phyloP scores from a whole-genome alignment of 495 filamentous ascomycete species.

The Hapsidospora chrysogenum region DNA sequence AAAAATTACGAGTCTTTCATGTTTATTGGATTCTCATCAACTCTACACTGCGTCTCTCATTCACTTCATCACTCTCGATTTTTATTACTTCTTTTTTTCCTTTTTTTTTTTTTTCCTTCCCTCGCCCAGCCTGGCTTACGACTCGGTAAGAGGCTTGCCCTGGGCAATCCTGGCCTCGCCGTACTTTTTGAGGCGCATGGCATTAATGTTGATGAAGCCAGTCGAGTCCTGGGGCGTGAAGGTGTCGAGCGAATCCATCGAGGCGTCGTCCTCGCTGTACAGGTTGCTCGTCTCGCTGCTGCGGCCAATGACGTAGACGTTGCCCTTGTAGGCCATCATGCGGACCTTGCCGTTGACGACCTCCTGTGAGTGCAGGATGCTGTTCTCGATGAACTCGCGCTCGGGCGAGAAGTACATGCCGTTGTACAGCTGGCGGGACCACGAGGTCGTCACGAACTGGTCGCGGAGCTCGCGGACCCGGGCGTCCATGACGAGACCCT shows the following conservation, averaged over 20 bases:
- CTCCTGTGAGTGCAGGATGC: conserved; percentile 53
- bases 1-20: too few species aligned
- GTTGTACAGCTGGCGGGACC: conserved; percentile 63
- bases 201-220: conserved; percentile 69
- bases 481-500: conserved; percentile 73
- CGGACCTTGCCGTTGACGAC: conserved; percentile 55
- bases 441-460: conserved; percentile 63
- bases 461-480: conserved; percentile 76
- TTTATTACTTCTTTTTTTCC: not conserved
- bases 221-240: conserved; percentile 38
- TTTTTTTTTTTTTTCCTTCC: not conserved
- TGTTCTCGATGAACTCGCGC: conserved; percentile 44
- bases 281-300: conserved; percentile 67
- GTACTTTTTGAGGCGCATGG: conserved; percentile 85
- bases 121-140: conserved; percentile 6
- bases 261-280: conserved; percentile 62
- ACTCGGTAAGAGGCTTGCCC: conserved; percentile 29
- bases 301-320: conserved; percentile 55
- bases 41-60: too few species aligned
- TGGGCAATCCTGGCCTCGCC: conserved; percentile 50
- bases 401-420: conserved; percentile 71
- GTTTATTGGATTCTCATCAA: too few species aligned
- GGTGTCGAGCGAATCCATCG: conserved; percentile 76
- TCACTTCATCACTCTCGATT: too few species aligned
- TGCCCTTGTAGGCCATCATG: conserved; percentile 62